Evolutionary conservation across 306 rosid species (phyloP).

Genomic region (Gleditsia sinensis): DNA sequence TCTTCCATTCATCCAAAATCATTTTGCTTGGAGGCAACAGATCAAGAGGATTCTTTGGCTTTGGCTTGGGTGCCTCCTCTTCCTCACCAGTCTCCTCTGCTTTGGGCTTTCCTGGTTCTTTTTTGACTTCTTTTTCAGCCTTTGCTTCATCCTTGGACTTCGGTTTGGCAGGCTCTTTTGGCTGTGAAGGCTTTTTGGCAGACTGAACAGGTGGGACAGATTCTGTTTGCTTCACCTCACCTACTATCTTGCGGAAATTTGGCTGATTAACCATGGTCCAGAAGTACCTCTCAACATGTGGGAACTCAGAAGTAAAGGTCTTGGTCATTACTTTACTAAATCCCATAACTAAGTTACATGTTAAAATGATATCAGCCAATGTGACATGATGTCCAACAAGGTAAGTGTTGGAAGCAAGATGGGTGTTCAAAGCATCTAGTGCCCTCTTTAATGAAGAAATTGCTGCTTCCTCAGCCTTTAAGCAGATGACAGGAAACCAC

Average conservation of each 20-base stretch:
- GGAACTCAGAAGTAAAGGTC: constrained; percentile 67
- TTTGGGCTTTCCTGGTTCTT: constrained; percentile 38
- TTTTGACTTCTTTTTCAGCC: constrained; percentile 36
- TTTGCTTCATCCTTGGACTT: constrained; percentile 53
- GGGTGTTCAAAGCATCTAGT: constrained; percentile 54
- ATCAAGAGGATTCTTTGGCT: constrained; percentile 66
- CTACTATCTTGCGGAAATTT: constrained; percentile 53
- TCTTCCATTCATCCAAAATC: constrained; percentile 75
- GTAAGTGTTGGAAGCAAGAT: constrained; percentile 66
- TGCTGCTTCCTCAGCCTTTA: constrained; percentile 65
- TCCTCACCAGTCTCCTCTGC: constrained; percentile 39
- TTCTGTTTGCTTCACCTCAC: constrained; percentile 62
- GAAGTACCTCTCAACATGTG: constrained; percentile 71
- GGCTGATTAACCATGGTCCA: constrained; percentile 78
- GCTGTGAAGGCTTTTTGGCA: constrained; percentile 52
- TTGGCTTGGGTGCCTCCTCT: constrained; percentile 68
- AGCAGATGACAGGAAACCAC: neutral
- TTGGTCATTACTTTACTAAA: constrained; percentile 39
- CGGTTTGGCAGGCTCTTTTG: constrained; percentile 51
- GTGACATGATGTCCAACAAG: constrained; percentile 66
- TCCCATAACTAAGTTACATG: constrained; percentile 49
- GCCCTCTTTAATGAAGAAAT: constrained; percentile 53
- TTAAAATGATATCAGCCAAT: constrained; percentile 56
- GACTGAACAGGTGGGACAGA: constrained; percentile 48
- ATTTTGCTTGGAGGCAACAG: constrained; percentile 67